Percentiles rank a stretch among this genome's conserved stretches.
Evolutionary conservation across 2,329 filamentous ascomycete species (phyloP).

Genomic region (Botrytis pseudocinerea): DNA sequence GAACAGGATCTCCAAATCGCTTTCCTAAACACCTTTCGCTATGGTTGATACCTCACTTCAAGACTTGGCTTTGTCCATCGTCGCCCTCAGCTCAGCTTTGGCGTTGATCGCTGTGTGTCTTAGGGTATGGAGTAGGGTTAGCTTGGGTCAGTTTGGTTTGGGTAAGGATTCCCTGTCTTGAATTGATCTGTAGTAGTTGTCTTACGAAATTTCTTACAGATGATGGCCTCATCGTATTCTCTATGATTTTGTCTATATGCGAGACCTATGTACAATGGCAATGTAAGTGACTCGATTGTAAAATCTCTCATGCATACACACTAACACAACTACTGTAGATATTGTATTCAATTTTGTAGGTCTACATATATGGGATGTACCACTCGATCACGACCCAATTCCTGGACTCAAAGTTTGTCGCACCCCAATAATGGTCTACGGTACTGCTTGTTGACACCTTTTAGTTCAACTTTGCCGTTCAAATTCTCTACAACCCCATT

Average conservation of each 20-base stretch:
- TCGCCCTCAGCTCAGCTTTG: background rate
- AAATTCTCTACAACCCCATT: background rate
- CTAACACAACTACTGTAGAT: background rate
- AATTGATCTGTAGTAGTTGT: background rate
- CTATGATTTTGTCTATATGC: background rate
- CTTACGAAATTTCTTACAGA: background rate
- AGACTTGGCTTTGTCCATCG: background rate
- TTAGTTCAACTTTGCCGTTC: background rate
- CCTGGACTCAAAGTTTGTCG: background rate
- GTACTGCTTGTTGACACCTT: background rate
- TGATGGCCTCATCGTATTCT: background rate
- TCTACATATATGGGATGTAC: slow-evolving; percentile 5
- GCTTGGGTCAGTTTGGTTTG: background rate
- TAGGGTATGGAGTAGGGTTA: background rate
- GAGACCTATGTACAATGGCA: background rate
- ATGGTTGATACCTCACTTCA: slow-evolving; percentile 9
- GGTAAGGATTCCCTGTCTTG: background rate
- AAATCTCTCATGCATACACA: background rate
- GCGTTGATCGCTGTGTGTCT: background rate
- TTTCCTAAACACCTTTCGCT: background rate
- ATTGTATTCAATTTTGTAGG: background rate
- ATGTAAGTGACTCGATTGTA: background rate
- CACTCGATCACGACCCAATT: background rate
- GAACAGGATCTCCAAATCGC: background rate
- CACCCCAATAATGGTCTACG: background rate